Percentiles rank a stretch among this genome's conserved stretches.
These are phyloP conservation scores for Plasmodium ovale DNA, from an alignment of 169 alveolate genomes.

Conservation along the genomic window DNA sequence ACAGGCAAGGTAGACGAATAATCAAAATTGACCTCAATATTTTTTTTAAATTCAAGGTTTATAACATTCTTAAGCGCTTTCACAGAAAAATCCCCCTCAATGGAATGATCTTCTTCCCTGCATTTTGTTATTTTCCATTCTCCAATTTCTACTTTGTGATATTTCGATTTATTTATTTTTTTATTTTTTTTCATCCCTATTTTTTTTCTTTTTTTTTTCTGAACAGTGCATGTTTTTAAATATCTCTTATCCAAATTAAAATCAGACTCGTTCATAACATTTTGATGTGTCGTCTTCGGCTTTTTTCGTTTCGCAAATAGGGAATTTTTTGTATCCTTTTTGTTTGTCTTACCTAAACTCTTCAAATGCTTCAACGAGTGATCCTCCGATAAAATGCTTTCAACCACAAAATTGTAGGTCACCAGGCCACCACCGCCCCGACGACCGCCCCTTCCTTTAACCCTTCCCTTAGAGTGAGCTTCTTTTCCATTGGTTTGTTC, in stretches of 20 bases:
- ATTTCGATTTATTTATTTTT: slow-evolving; percentile 54
- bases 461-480: not conserved
- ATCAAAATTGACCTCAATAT: slow-evolving; percentile 51
- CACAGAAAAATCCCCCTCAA: not conserved
- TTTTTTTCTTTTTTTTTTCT: slow-evolving; percentile 8
- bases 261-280: slow-evolving; percentile 23
- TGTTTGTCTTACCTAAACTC: slow-evolving; percentile 32
- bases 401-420: slow-evolving; percentile 66
- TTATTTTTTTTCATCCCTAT: not conserved
- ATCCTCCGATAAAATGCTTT: slow-evolving; percentile 50
- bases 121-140: slow-evolving; percentile 52
- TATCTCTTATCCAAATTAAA: slow-evolving; percentile 33
- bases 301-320: slow-evolving; percentile 61
- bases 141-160: slow-evolving; percentile 30
- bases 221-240: slow-evolving; percentile 17
- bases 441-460: not conserved
- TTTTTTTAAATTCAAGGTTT: slow-evolving; percentile 57
- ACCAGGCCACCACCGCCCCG: not conserved
- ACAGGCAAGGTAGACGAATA: slow-evolving; percentile 56
- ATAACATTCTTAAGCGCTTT: slow-evolving; percentile 31
- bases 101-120: not conserved
- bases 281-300: slow-evolving; percentile 10
- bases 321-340: slow-evolving; percentile 53
- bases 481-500: not conserved
- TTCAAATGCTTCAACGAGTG: slow-evolving; percentile 45